Evolutionary conservation across 306 rosid species (phyloP).

Genomic region (Gastrolobium bilobum): DNA sequence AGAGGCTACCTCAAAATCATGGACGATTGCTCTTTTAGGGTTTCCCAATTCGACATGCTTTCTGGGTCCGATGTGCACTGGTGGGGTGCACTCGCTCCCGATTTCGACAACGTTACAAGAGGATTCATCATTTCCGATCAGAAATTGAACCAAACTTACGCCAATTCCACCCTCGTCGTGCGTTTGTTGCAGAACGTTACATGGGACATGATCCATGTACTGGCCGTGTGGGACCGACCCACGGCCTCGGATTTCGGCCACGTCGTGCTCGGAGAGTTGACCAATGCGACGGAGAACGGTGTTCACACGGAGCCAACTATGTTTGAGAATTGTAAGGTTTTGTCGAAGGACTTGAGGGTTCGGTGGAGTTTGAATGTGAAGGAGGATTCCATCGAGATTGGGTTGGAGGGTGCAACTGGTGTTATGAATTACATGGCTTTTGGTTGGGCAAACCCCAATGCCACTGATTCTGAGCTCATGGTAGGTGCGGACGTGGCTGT

Average conservation of each 20-base stretch:
- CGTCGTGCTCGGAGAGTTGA: slow-evolving; percentile 49
- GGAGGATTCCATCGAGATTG: slow-evolving; percentile 69
- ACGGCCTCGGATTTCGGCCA: slow-evolving; percentile 79
- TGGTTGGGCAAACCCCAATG: slow-evolving; percentile 81
- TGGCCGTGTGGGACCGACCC: slow-evolving; percentile 79
- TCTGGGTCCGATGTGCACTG: slow-evolving; percentile 74
- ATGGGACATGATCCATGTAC: slow-evolving; percentile 75
- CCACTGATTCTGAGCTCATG: slow-evolving; percentile 66
- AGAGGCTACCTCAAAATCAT: slow-evolving; percentile 65
- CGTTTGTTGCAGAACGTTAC: slow-evolving; percentile 61
- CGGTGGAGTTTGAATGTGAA: slow-evolving; percentile 76
- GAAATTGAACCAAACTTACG: slow-evolving; percentile 62
- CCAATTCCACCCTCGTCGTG: slow-evolving; percentile 62
- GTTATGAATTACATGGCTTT: slow-evolving; percentile 83
- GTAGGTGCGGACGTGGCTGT: slow-evolving; percentile 81
- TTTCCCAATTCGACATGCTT: slow-evolving; percentile 79
- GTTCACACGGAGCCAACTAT: slow-evolving; percentile 63
- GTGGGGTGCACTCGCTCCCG: slow-evolving; percentile 71
- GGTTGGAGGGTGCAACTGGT: slow-evolving; percentile 82
- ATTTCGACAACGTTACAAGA: slow-evolving; percentile 59
- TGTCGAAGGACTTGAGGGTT: slow-evolving; percentile 66
- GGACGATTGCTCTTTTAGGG: slow-evolving; percentile 79
- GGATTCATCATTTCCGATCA: slow-evolving; percentile 70
- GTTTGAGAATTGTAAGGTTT: slow-evolving; percentile 79
- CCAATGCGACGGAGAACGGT: slow-evolving; percentile 39